These are phyloP conservation scores for Agaricus blazei DNA, from an alignment of 768 basidiomycete species.

Conservation along the genomic window DNA sequence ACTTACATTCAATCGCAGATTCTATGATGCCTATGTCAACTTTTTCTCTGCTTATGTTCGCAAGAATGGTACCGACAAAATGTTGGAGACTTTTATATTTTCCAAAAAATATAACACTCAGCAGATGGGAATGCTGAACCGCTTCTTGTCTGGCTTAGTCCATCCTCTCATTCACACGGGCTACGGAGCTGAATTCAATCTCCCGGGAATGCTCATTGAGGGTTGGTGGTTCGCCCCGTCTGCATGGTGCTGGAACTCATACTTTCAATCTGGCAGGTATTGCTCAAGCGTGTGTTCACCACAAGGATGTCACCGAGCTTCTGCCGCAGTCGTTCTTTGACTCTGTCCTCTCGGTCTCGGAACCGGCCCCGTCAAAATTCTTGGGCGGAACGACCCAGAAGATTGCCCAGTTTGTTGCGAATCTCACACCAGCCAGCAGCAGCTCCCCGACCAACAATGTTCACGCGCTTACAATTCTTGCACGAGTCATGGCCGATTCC, in stretches of 20 bases:
- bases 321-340: slow-evolving; percentile 24
- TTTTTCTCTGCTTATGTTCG: slow-evolving; percentile 46
- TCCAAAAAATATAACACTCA: slow-evolving; percentile 44
- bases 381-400: background rate
- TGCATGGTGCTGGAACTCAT: background rate
- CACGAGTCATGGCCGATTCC: slow-evolving; percentile 48
- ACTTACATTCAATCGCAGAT: slow-evolving; percentile 29
- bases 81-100: slow-evolving; percentile 62
- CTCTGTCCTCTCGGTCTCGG: background rate
- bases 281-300: slow-evolving; percentile 49
- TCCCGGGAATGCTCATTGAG: slow-evolving; percentile 57
- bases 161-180: slow-evolving; percentile 66
- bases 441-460: slow-evolving; percentile 9
- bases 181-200: slow-evolving; percentile 55
- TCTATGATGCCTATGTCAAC: slow-evolving; percentile 50
- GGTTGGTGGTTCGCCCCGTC: slow-evolving; percentile 29
- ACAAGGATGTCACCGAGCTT: slow-evolving; percentile 15
- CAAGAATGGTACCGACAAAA: slow-evolving; percentile 34
- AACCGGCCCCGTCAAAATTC: background rate
- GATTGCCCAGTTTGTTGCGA: background rate
- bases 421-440: background rate
- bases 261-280: slow-evolving; percentile 34
- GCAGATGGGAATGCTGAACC: slow-evolving; percentile 43
- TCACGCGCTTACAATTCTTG: slow-evolving; percentile 49
- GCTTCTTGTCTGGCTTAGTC: slow-evolving; percentile 50